phyloP scores from a whole-genome alignment of 208 protist genomes.

The Naegleria fowleri region DNA sequence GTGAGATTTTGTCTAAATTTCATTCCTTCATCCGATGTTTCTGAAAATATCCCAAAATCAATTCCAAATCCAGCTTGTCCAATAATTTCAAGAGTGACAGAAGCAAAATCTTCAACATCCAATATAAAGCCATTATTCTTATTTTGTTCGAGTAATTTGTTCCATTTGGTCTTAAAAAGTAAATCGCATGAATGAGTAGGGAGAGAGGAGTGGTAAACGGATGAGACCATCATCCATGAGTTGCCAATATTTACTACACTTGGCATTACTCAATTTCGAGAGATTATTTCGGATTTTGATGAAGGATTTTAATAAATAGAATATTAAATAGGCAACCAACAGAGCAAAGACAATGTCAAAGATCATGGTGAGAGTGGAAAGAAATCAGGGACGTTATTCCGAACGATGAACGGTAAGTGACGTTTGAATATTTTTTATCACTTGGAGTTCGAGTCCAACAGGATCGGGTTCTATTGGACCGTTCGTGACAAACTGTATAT shows the following conservation, averaged over 20 bases:
- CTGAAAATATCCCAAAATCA: neutral
- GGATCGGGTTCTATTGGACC: no score
- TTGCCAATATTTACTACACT: neutral
- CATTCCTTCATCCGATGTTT: neutral
- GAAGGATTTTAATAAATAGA: no score
- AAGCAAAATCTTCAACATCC: neutral
- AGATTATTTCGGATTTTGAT: no score
- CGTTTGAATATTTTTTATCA: no score
- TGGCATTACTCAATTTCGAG: no score
- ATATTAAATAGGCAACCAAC: no score
- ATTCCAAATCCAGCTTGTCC: neutral
- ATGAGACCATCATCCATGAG: neutral
- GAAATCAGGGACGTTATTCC: no score
- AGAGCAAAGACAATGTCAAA: no score
- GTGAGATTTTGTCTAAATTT: neutral
- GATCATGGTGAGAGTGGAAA: no score
- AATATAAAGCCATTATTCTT: neutral
- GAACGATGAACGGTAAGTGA: no score
- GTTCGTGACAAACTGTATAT: no score
- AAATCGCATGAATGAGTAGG: neutral
- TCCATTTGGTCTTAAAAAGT: neutral
- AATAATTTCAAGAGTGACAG: slow-evolving; percentile 3
- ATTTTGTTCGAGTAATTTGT: neutral
- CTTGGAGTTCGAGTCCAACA: no score
- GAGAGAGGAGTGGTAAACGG: neutral